Evolutionary conservation across 129 eudicot species (phyloP), one percentile per base, ranked within the genome.

Genomic region (Helichrysum umbraculigerum): DNA sequence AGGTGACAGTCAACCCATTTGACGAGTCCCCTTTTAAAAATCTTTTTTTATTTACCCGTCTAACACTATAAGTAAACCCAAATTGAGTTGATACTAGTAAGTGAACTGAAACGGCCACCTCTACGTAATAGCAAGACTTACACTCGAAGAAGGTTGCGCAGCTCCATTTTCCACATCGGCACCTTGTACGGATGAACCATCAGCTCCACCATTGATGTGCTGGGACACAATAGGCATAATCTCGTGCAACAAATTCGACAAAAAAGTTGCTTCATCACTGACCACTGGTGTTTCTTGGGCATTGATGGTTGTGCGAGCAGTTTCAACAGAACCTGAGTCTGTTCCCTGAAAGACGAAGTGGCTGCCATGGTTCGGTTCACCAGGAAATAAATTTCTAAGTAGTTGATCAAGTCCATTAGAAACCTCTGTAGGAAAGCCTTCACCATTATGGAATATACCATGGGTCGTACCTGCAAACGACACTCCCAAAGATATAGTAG

Each of bases 161-260:
- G 81, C 78, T 80, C 84, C 74, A 76, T 68, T 78, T 64, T 70
- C 78, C 39, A 60, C 22, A 57, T 62, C 76, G 39, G 58, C 77
- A 72, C 52, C 84, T 44, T 75, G 86, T 3, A 66, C 68, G 7
- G 90, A 68, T 66, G 82, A 75, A 60, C 20, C 77, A 83, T 54
- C 76, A 8, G 83, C 59, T 37, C 56, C 83, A 44, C 79, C 65
- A 76, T 21, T 34, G 35, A 78, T 59, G 67, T 77, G 79, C 76
- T 88, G 84, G 76, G 98, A 83, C 21, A 93, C 81, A 17, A 88
- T 25, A 56, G 98, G 98, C 86, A 93, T 80, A 56, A 93, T 87
- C 70, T 90, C 96, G 28, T 84, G 98, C 67, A 93, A 89, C 73
- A 90, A 81, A 79, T 85, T 93, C 0, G 98, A 81, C 60, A 93